These are phyloP conservation scores for Serendipita sp. DNA, from an alignment of 768 basidiomycete genomes.

Conservation along the genomic window DNA sequence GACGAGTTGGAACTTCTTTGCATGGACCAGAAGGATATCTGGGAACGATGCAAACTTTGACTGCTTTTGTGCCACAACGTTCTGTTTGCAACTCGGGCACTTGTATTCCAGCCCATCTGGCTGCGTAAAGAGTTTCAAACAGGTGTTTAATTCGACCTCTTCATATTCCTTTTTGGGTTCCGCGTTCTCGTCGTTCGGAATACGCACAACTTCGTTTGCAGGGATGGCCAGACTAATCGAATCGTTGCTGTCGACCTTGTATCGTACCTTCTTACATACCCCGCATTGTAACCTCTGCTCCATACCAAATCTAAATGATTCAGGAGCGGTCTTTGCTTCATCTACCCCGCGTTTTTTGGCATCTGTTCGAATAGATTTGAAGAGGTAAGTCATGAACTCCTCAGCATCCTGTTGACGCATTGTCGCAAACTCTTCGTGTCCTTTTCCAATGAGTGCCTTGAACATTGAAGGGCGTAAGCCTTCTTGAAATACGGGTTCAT, in stretches of 20 bases:
- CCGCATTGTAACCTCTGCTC: slow-evolving; percentile 79
- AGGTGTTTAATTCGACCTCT: slow-evolving; percentile 41
- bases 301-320: slow-evolving; percentile 60
- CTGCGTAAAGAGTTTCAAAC: slow-evolving; percentile 42
- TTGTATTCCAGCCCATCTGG: slow-evolving; percentile 60
- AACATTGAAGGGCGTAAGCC: slow-evolving; percentile 72
- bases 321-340: slow-evolving; percentile 45
- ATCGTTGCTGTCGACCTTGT: slow-evolving; percentile 61
- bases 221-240: slow-evolving; percentile 69
- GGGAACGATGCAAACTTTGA: slow-evolving; percentile 75
- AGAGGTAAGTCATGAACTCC: slow-evolving; percentile 75
- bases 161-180: slow-evolving; percentile 51
- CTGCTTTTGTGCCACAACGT: slow-evolving; percentile 54
- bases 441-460: slow-evolving; percentile 80
- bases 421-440: slow-evolving; percentile 85
- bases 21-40: slow-evolving; percentile 71
- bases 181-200: slow-evolving; percentile 25
- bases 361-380: slow-evolving; percentile 56
- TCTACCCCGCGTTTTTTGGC: slow-evolving; percentile 30
- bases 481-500: slow-evolving; percentile 50
- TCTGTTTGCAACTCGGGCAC: slow-evolving; percentile 57
- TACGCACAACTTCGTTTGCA: slow-evolving; percentile 30
- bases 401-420: slow-evolving; percentile 97
- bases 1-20: slow-evolving; percentile 85
- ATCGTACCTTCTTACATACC: slow-evolving; percentile 65